phyloP scores from a whole-genome alignment of 768 basidiomycete species.

The Pisolithus albus region DNA sequence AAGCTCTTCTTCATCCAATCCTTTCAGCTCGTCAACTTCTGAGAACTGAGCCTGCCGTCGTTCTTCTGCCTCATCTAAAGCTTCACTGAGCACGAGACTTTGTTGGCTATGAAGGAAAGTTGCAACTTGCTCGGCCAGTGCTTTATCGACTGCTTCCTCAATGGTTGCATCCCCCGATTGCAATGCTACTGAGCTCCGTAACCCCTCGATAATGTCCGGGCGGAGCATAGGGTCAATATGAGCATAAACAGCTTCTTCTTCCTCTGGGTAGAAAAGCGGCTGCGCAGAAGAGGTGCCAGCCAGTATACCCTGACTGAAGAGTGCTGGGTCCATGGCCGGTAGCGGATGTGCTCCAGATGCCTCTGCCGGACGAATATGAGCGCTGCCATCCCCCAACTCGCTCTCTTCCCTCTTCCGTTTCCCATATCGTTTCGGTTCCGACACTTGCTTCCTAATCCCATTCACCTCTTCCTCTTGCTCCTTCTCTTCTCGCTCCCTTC shows the following conservation, averaged over 20 bases:
- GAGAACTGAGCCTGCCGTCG: constrained; percentile 48
- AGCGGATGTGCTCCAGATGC: constrained; percentile 13
- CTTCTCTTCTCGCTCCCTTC: constrained; percentile 62
- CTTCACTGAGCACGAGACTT: constrained; percentile 50
- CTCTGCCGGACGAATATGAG: constrained; percentile 5
- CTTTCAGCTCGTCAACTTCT: constrained; percentile 53
- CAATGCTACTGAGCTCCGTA: constrained; percentile 6
- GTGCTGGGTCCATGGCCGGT: constrained; percentile 44
- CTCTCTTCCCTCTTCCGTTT: constrained; percentile 37
- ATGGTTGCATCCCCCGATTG: constrained; percentile 30
- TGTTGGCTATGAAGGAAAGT: constrained; percentile 57
- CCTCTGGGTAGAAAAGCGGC: constrained; percentile 41
- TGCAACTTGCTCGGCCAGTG: constrained; percentile 64
- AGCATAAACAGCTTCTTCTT: constrained; percentile 30
- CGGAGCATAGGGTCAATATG: constrained; percentile 57
- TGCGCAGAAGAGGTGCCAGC: constrained; percentile 38
- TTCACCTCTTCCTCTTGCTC: constrained; percentile 38
- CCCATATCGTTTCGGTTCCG: constrained; percentile 27
- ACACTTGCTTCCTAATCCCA: constrained; percentile 22
- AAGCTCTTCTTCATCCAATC: constrained; percentile 88
- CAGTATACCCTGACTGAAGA: constrained; percentile 65
- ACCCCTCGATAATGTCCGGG: constrained; percentile 12
- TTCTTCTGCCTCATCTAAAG: constrained; percentile 63
- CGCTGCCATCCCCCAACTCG: constrained; percentile 29
- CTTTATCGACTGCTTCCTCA: constrained; percentile 57